Base-by-base conservation (phyloP, 2,329 filamentous ascomycete species). In the Paecilomyces niveus region DNA sequence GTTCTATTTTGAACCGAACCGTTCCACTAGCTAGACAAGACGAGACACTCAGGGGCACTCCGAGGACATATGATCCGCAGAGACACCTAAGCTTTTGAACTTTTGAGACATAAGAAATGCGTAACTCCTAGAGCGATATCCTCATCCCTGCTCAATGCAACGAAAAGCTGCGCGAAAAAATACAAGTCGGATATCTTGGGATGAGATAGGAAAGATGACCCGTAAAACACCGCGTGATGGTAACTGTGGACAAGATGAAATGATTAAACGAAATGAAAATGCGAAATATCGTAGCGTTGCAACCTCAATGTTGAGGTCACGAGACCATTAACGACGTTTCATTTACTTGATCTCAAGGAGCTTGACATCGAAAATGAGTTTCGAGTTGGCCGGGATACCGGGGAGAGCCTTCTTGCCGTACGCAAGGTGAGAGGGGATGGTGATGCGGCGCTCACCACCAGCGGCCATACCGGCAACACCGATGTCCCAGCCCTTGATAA, bases 401-500 rank as follows among this genome's bases (percentile, higher is more conserved):
- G 91, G 89, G 24, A 89, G 78, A 62, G 83, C 81, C 80, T 90
- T 89, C 78, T 85, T 92, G 77, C 95, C 94, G 76, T 99, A 99
- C 68, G 89, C 95, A 59, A 93, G 85, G 69, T 88, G 80, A 54
- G 94, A 82, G 54, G 95, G 95, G 70, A 99, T 92, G 63, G 87
- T 92, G 70, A 99, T 83, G 67, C 94, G 88, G 70, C 94, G 90
- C 83, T 99, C 95, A 69, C 91, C 92, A 70, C 94, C 94, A 66
- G 92, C 88, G 67, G 87, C 82, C 91, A 99, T 97, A 77, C 95
- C 95, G 66, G 84, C 83, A 67, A 99, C 81, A 78, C 94, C 94
- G 64, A 97, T 85, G 75, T 99, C 95, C 95, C 94, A 97, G 67
- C 94, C 94, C 84, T 96, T 94, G 82, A 99, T 99, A 70, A 99